phyloP scores from a whole-genome alignment of 1,284 basidiomycete genomes.

The Leccinum ponderosum region DNA sequence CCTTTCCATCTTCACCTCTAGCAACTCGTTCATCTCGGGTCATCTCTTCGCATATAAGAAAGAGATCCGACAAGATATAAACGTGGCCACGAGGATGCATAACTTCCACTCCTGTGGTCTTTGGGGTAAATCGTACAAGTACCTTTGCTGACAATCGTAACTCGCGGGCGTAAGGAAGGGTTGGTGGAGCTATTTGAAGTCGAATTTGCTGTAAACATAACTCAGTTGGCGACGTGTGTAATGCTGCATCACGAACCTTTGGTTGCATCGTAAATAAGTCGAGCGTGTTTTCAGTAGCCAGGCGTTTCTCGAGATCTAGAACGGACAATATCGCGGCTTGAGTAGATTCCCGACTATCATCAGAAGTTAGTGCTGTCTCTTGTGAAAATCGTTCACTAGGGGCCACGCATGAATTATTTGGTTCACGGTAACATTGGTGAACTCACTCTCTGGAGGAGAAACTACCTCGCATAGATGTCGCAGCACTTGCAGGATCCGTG shows the following conservation, averaged over 20 bases:
- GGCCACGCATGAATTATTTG: conserved; percentile 3
- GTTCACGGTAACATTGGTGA: conserved; percentile 3
- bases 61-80: conserved; percentile 90
- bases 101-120: conserved; percentile 71
- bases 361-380: conserved; percentile 57
- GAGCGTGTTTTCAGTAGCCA: conserved; percentile 79
- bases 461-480: conserved; percentile 51
- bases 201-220: conserved; percentile 69
- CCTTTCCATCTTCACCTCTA: conserved; percentile 58
- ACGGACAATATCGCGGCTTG: conserved; percentile 57
- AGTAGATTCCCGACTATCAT: conserved; percentile 50
- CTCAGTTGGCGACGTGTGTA: conserved; percentile 15
- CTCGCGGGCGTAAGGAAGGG: conserved; percentile 79
- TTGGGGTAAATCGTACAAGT: conserved; percentile 77
- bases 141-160: conserved; percentile 78
- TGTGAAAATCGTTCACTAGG: conserved; percentile 57
- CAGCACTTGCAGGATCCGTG: conserved; percentile 41
- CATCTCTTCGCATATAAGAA: conserved; percentile 88
- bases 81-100: conserved; percentile 80
- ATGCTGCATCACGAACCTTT: conserved; percentile 57
- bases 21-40: conserved; percentile 57
- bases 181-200: conserved; percentile 86
- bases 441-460: conserved; percentile 58
- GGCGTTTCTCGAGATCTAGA: conserved; percentile 77
- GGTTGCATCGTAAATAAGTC: conserved; percentile 97